phyloP scores from a whole-genome alignment of 129 eudicot genomes.

The Glebionis coronaria region DNA sequence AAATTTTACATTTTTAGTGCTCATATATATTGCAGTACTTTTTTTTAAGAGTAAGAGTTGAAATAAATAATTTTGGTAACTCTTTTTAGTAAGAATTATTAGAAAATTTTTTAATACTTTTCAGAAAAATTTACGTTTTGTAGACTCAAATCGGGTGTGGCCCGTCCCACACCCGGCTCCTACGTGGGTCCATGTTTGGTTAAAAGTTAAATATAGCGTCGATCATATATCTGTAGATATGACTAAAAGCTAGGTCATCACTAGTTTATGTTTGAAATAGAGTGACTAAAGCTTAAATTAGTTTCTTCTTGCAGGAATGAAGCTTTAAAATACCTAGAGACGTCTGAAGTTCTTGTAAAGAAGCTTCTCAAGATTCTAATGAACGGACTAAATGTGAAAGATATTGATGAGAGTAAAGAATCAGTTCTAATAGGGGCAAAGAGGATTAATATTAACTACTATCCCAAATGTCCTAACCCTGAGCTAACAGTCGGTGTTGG shows the following conservation, averaged over 20 bases:
- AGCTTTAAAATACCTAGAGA: constrained; percentile 5
- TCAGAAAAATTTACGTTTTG: too few species aligned
- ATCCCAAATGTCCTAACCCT: constrained; percentile 11
- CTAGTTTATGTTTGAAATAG: neutral
- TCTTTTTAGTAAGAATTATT: too few species aligned
- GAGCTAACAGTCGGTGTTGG: constrained; percentile 18
- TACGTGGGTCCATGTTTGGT: too few species aligned
- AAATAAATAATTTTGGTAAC: too few species aligned
- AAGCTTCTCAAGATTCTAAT: constrained; percentile 3
- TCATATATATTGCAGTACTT: too few species aligned
- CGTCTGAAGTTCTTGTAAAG: too few species aligned
- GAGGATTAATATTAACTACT: constrained; percentile 16
- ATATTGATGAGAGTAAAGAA: neutral
- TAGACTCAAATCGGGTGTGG: too few species aligned
- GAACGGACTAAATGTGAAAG: constrained; percentile 5
- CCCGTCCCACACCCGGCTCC: too few species aligned
- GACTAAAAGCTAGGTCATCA: neutral
- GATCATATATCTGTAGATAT: neutral
- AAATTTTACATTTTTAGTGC: too few species aligned
- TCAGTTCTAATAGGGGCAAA: constrained; percentile 3
- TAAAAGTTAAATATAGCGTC: neutral
- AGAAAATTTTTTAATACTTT: too few species aligned
- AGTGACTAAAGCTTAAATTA: neutral
- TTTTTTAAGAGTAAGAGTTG: too few species aligned
- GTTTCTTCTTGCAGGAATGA: neutral